Evolutionary conservation across 257 asterid species (phyloP), one percentile per base, ranked within the genome.

Genomic region (Nicotiana paniculata): DNA sequence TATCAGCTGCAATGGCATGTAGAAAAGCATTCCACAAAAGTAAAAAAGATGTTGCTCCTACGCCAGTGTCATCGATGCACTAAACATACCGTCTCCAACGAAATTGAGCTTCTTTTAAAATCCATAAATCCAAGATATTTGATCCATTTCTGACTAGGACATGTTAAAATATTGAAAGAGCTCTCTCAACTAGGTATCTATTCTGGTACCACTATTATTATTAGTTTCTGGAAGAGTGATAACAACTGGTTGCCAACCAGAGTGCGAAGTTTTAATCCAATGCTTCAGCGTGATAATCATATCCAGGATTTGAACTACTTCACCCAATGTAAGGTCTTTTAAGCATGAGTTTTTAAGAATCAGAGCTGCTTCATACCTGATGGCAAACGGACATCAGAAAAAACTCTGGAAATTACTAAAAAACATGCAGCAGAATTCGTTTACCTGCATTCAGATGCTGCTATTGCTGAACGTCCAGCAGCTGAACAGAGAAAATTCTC

Each of bases 301-400:
- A 84, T 91, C 77, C 89, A 91, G 83, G 80, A 91, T 81, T 77
- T 84, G 89, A 61, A 91, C 28, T 58, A 89, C 88, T 77, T 87
- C 92, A n/a, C 93, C 92, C 86, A 91, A 82, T 78, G 87, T 37
- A 24, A 82, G 51, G 70, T 89, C 79, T 85, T 83, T 68, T 77
- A 91, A 81, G 88, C 92, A 91, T 37, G 87, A 81, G n/a, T 77
- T 86, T 83, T 77, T 89, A 65, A 91, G 84, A 83, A 87, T 74
- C 77, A 79, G 66, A 84, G 92, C 91, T 15, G 95, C 95, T 80
- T 90, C 93, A 59, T 86, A 90, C 88, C 95, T 91, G 79, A 82
- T 48, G 83, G 82, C 54, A 62, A 57, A 67, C 11, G 24, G 61
- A 81, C 16, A 74, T 74, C 43, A 74, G 63, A 7, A 51, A 48